Percentiles rank a stretch among this genome's conserved stretches.
These are phyloP conservation scores for Pseudogymnoascus sp. DNA, from an alignment of 2,329 filamentous ascomycete species.

Conservation along the genomic window DNA sequence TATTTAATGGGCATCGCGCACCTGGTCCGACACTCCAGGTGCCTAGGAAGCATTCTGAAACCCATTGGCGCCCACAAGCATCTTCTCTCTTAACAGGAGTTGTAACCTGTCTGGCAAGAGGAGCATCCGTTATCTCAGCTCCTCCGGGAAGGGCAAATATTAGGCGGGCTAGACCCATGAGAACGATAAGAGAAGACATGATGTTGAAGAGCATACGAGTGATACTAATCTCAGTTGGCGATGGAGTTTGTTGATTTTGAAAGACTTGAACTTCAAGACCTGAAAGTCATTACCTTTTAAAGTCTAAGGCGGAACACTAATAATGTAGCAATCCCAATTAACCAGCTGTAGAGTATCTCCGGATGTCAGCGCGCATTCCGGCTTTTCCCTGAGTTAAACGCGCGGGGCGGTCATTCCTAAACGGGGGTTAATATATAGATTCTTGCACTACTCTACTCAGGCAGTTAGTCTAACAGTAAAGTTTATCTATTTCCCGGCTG, in stretches of 20 bases:
- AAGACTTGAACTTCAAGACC: background rate
- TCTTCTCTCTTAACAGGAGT: background rate
- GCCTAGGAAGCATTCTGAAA: background rate
- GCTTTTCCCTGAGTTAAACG: background rate
- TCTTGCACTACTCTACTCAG: background rate
- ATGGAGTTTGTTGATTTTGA: background rate
- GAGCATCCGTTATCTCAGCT: background rate
- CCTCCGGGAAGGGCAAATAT: background rate
- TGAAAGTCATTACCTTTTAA: background rate
- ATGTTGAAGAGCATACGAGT: background rate
- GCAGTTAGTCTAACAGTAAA: background rate
- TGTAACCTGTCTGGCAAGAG: background rate
- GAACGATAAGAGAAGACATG: background rate
- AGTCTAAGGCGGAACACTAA: background rate
- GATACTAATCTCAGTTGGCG: background rate
- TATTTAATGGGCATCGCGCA: background rate
- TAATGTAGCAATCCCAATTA: background rate
- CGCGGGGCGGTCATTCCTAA: background rate
- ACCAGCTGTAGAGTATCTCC: background rate
- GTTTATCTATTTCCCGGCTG: background rate
- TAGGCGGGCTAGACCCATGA: background rate
- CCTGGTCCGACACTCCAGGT: conserved; percentile 1
- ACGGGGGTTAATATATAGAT: background rate
- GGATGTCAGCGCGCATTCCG: background rate
- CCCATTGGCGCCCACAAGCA: background rate